These are phyloP conservation scores for Dryas alaskensis DNA, from an alignment of 306 rosid genomes.

Conservation along the genomic window DNA sequence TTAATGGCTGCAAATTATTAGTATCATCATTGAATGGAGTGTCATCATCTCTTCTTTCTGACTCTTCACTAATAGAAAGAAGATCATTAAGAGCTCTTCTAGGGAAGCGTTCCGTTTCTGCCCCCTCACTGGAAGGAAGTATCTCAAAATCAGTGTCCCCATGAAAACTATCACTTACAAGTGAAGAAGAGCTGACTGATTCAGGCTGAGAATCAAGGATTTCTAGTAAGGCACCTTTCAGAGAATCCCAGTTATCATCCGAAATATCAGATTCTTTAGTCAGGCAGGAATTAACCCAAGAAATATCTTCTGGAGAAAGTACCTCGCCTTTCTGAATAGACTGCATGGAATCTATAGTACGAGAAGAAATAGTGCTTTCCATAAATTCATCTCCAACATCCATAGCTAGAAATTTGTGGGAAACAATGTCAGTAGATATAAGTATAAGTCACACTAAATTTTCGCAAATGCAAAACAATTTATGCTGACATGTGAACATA, in stretches of 20 bases:
- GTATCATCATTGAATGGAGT: conserved; percentile 20
- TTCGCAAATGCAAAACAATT: neutral
- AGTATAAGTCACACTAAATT: neutral
- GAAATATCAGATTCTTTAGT: conserved; percentile 28
- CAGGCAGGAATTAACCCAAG: conserved; percentile 75
- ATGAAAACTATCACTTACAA: conserved; percentile 8
- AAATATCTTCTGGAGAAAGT: conserved; percentile 62
- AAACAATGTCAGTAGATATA: conserved; percentile 9
- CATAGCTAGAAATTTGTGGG: conserved; percentile 32
- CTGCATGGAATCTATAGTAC: neutral
- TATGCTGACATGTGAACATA: neutral
- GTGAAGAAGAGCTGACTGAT: conserved; percentile 16
- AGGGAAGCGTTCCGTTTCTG: conserved; percentile 1
- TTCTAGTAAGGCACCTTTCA: conserved; percentile 58
- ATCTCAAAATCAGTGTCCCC: conserved; percentile 26
- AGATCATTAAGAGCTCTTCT: conserved; percentile 11
- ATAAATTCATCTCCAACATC: conserved; percentile 23
- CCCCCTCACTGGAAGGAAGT: conserved; percentile 25
- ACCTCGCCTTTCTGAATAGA: conserved; percentile 13
- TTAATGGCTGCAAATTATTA: conserved; percentile 24
- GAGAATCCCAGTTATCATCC: conserved; percentile 45
- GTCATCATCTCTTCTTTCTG: conserved; percentile 24
- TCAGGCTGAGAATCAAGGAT: conserved; percentile 44
- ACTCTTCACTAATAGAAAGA: conserved; percentile 20
- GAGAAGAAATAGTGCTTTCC: conserved; percentile 21